Base-by-base conservation (phyloP, 768 basidiomycete genomes). In the Rhodocollybia butyracea region DNA sequence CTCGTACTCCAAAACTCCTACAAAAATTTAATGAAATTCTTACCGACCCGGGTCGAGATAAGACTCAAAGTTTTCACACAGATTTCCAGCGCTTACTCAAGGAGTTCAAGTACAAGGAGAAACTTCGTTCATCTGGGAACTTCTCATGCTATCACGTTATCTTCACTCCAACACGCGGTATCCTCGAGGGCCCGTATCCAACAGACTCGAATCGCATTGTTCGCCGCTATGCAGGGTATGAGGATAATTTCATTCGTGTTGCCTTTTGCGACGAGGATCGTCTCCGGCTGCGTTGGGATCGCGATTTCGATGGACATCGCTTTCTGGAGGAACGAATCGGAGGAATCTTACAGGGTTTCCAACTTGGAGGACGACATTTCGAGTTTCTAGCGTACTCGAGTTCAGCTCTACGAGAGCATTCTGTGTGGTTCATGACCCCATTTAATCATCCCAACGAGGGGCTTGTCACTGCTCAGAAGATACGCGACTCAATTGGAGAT, bases 191-290 rank as follows among this genome's bases (percentile, higher is more conserved):
- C 0, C 91, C 91, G 1, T 86, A 83, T 55, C 65, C 83, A 0
- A 80, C 81, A 24, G 86, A 92, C 61, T 89, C 89, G 3, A 95
- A 95, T 57, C 81, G 89, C 1, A 81, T 93, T 50, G 85, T 95
- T 57, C 84, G 92, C 1, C 70, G 76, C 51, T 94, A 85, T 54
- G 65, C 70, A 45, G 77, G 76, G 0, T 47, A 34, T 19, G 46
- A 47, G 21, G 81, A 89, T 29, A 73, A 82, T 60, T 95, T 95
- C 64, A 65, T 95, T 29, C 84, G 93, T 10, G 91, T 94, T 24
- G 85, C 89, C 60, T 91, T 94, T 62, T 81, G 87, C 4, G 92
- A 94, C 54, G 92, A 95, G 70, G 88, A 94, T 61, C 76, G 77
- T 31, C 74, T 88, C n/a, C 77, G 82, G 34, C 88, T 87, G 58